Conservation (phyloP, 2,329 filamentous ascomycete genomes). For the Xylaria sp. region DNA sequence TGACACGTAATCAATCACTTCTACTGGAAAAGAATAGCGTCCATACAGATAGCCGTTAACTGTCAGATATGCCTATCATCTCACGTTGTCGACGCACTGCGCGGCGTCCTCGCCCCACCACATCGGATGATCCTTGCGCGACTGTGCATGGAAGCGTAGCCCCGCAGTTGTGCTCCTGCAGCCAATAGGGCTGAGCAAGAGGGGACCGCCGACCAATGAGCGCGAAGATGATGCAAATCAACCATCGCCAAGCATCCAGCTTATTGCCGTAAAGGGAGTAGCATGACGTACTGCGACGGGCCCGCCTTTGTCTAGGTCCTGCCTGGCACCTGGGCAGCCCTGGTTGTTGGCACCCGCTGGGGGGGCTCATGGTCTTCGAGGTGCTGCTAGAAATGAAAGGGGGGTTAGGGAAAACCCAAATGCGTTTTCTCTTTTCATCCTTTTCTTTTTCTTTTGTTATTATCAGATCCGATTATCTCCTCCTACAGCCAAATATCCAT, state of each 20-base stretch:
- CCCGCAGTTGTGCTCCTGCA: constrained; percentile 5
- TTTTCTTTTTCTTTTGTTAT: background rate
- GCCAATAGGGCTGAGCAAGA: background rate
- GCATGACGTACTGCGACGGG: constrained; percentile 18
- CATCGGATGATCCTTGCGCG: too few relatives aligned
- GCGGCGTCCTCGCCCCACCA: too few relatives aligned
- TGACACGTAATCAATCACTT: too few relatives aligned
- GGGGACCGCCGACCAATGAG: constrained; percentile 15
- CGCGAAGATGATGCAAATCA: constrained; percentile 17
- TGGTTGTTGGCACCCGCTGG: too few relatives aligned
- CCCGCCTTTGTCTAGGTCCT: background rate
- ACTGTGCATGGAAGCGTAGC: too few relatives aligned
- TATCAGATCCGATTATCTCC: background rate
- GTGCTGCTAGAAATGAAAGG: too few relatives aligned
- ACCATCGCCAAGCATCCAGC: constrained; percentile 11
- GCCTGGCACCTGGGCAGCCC: background rate
- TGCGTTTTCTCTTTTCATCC: background rate
- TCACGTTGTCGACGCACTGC: too few relatives aligned
- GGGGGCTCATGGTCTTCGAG: too few relatives aligned
- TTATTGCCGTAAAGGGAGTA: constrained; percentile 17
- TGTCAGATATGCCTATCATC: too few relatives aligned
- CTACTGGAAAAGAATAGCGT: too few relatives aligned
- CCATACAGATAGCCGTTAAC: too few relatives aligned
- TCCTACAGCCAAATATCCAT: background rate
- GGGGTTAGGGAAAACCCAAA: too few relatives aligned